phyloP scores from a whole-genome alignment of 306 rosid genomes.

The Fagus crenata region DNA sequence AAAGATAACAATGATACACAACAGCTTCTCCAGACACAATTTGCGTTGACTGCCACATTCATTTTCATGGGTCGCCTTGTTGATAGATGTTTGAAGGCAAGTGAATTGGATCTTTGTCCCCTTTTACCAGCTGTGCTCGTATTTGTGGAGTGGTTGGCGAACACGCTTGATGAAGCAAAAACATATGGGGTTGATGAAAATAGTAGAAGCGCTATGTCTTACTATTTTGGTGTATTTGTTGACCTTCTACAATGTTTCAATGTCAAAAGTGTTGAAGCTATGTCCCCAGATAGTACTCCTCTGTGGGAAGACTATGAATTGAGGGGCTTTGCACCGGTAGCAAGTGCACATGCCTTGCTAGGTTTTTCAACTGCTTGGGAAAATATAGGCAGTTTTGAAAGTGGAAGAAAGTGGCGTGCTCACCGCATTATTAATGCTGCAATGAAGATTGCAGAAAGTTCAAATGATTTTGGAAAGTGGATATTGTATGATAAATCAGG shows the following conservation, averaged over 20 bases:
- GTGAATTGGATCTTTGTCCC: slow-evolving; percentile 50
- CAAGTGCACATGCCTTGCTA: slow-evolving; percentile 48
- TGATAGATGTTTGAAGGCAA: slow-evolving; percentile 62
- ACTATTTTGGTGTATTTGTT: slow-evolving; percentile 56
- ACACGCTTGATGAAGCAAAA: slow-evolving; percentile 42
- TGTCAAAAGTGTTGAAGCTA: slow-evolving; percentile 31
- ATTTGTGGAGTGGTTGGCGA: slow-evolving; percentile 76
- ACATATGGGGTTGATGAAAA: slow-evolving; percentile 48
- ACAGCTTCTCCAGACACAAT: slow-evolving; percentile 40
- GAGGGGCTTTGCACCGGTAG: slow-evolving; percentile 75
- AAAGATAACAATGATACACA: slow-evolving; percentile 42
- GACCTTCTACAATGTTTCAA: slow-evolving; percentile 50
- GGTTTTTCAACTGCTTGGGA: slow-evolving; percentile 63
- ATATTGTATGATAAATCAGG: slow-evolving; percentile 44
- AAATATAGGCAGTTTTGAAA: slow-evolving; percentile 48
- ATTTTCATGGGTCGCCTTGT: slow-evolving; percentile 72
- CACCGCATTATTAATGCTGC: slow-evolving; percentile 66
- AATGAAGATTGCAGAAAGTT: slow-evolving; percentile 51
- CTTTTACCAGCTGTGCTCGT: slow-evolving; percentile 77
- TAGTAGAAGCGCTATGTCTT: slow-evolving; percentile 54
- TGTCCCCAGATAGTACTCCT: slow-evolving; percentile 43
- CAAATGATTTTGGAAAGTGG: slow-evolving; percentile 55
- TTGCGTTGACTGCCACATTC: slow-evolving; percentile 63
- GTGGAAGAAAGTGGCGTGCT: slow-evolving; percentile 53
- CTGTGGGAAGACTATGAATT: slow-evolving; percentile 96